Evolutionary conservation across 495 filamentous ascomycete genomes (phyloP).

Genomic region (Hypoxylon perforatum): DNA sequence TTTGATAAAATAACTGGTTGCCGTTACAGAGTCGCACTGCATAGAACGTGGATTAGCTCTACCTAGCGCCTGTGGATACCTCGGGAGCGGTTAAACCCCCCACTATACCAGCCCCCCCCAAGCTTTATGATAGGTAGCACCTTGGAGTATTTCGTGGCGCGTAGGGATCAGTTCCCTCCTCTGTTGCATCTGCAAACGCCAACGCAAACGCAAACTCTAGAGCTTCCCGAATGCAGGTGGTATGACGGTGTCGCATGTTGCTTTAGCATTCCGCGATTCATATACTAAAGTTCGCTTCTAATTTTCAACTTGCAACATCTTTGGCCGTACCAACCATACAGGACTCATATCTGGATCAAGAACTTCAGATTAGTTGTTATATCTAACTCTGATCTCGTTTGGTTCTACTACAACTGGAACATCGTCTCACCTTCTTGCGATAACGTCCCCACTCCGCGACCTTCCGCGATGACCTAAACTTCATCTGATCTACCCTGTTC

Average conservation of each 20-base stretch:
- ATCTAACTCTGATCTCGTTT: not conserved
- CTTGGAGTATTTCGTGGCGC: not conserved
- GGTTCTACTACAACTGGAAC: slow-evolving; percentile 2
- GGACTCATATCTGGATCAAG: too few relatives aligned
- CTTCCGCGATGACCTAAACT: slow-evolving; percentile 28
- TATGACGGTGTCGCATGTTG: too few relatives aligned
- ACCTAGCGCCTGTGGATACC: not conserved
- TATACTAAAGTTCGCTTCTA: too few relatives aligned
- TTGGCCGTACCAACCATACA: too few relatives aligned
- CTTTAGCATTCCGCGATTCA: too few relatives aligned
- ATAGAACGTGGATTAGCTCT: slow-evolving; percentile 1
- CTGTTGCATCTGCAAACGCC: too few relatives aligned
- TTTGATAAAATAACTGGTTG: not conserved
- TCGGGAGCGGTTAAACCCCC: slow-evolving; percentile 5
- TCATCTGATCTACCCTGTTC: slow-evolving; percentile 10
- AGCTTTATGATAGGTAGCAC: not conserved
- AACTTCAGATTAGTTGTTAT: too few relatives aligned
- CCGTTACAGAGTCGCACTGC: not conserved
- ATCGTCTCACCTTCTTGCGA: slow-evolving; percentile 29
- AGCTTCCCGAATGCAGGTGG: too few relatives aligned
- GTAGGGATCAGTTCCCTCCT: not conserved
- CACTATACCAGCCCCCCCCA: not conserved
- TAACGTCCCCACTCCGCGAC: slow-evolving; percentile 1
- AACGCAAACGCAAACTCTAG: too few relatives aligned
- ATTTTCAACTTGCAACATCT: too few relatives aligned